Conservation (phyloP, 1,139 yeast species). For the Blastobotrys arbuscula region DNA sequence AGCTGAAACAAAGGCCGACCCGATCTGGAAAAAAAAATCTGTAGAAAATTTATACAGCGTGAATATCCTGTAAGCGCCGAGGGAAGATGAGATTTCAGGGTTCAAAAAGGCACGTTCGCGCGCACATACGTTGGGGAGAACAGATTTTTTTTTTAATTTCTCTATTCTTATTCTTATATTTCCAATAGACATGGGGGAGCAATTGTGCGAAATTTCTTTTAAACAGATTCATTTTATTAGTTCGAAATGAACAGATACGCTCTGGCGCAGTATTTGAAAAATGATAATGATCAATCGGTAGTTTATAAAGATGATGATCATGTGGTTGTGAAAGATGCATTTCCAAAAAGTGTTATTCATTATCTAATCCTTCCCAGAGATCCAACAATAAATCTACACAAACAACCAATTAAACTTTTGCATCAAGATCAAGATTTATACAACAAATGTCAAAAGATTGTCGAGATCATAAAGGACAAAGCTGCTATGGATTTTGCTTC, state of each 20-base stretch:
- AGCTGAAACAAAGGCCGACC: too few relatives aligned
- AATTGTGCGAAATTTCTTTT: not conserved
- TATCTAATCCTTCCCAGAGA: slow-evolving; percentile 56
- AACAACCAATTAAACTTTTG: slow-evolving; percentile 54
- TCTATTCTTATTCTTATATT: not conserved
- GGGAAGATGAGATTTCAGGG: too few relatives aligned
- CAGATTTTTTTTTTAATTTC: not conserved
- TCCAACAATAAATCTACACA: slow-evolving; percentile 33
- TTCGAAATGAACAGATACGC: slow-evolving; percentile 13
- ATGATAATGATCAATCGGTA: slow-evolving; percentile 33
- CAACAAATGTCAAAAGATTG: not conserved
- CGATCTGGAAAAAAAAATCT: too few relatives aligned
- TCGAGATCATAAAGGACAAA: not conserved
- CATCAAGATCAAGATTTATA: slow-evolving; percentile 7
- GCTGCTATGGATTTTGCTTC: slow-evolving; percentile 7
- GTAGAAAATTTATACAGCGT: too few relatives aligned
- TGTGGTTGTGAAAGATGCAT: slow-evolving; percentile 54
- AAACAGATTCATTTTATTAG: not conserved
- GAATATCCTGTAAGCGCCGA: too few relatives aligned
- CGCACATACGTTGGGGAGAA: too few relatives aligned
- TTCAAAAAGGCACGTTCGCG: too few relatives aligned
- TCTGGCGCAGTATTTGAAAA: slow-evolving; percentile 33
- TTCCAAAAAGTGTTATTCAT: slow-evolving; percentile 61
- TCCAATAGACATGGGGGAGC: not conserved
- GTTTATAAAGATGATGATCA: slow-evolving; percentile 48